Evolutionary conservation across 1,284 basidiomycete genomes (phyloP).

Genomic region (Anthracocystis setariae): DNA sequence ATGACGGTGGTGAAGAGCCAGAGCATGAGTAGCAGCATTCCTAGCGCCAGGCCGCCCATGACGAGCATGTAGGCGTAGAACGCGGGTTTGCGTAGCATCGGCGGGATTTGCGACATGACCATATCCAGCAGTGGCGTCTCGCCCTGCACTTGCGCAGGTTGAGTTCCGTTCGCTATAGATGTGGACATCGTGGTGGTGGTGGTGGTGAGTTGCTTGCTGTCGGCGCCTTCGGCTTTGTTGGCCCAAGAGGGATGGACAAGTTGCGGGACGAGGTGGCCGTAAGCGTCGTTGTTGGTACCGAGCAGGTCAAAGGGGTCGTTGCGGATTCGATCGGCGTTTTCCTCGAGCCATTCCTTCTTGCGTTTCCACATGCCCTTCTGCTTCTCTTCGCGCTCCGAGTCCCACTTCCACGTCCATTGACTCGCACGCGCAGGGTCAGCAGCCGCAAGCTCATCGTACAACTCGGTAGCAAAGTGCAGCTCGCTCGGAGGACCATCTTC

Average conservation of each 20-base stretch:
- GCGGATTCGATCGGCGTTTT: constrained; percentile 24
- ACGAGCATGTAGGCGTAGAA: background rate
- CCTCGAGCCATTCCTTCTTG: constrained; percentile 32
- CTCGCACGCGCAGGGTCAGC: constrained; percentile 13
- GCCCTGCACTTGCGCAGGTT: background rate
- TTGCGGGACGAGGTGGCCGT: constrained; percentile 12
- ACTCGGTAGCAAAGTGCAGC: constrained; percentile 19
- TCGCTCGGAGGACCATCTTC: constrained; percentile 24
- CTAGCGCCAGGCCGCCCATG: background rate
- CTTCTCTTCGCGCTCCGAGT: constrained; percentile 24
- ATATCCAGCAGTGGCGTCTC: background rate
- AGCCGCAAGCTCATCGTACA: constrained; percentile 16
- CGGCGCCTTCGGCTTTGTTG: background rate
- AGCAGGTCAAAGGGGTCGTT: constrained; percentile 47
- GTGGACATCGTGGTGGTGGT: no score
- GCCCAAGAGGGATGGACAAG: constrained; percentile 17
- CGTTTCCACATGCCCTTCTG: constrained; percentile 36
- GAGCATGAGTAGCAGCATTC: background rate
- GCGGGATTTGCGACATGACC: background rate
- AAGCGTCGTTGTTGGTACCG: constrained; percentile 21
- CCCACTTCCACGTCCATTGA: constrained; percentile 36
- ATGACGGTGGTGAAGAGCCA: background rate
- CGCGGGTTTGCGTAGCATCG: background rate
- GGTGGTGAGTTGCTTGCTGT: background rate
- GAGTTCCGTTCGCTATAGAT: no score